These are phyloP conservation scores for Pleurotus citrinopileatus DNA, from an alignment of 768 basidiomycete genomes.

Conservation along the genomic window DNA sequence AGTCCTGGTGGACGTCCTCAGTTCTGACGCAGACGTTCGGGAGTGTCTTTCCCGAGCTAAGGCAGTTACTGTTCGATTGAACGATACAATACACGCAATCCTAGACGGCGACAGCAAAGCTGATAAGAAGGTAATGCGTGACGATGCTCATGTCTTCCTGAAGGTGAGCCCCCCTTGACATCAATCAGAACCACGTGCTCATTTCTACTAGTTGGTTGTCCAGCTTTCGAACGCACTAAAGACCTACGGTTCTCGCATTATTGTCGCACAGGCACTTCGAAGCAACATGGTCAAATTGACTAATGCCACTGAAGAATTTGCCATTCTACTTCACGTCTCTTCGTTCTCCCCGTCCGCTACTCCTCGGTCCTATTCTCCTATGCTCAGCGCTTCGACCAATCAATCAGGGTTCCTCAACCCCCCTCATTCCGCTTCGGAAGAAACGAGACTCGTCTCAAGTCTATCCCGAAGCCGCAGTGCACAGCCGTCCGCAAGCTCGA, in stretches of 20 bases:
- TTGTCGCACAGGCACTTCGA: constrained; percentile 53
- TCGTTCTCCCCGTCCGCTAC: constrained; percentile 65
- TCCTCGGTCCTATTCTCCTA: constrained; percentile 58
- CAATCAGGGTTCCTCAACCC: constrained; percentile 14
- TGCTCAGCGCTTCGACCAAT: constrained; percentile 33
- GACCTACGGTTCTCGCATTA: constrained; percentile 55
- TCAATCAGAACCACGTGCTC: neutral
- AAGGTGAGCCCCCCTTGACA: constrained; percentile 50
- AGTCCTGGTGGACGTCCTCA: constrained; percentile 48
- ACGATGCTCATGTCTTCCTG: constrained; percentile 77
- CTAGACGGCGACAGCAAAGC: constrained; percentile 52
- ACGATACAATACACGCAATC: constrained; percentile 54
- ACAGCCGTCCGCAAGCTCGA: constrained; percentile 38
- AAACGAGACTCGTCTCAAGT: constrained; percentile 48
- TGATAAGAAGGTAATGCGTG: constrained; percentile 63
- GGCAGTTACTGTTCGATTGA: constrained; percentile 59
- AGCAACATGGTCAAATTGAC: constrained; percentile 74
- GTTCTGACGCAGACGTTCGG: constrained; percentile 39
- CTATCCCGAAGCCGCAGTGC: constrained; percentile 61
- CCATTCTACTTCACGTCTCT: constrained; percentile 83
- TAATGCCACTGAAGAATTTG: constrained; percentile 83
- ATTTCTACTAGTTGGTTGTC: constrained; percentile 57
- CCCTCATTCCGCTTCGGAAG: constrained; percentile 30
- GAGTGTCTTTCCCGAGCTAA: constrained; percentile 62
- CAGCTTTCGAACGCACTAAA: constrained; percentile 75